Evolutionary conservation across 139 green algal genomes (phyloP).

Genomic region (Penium margaritaceum): DNA sequence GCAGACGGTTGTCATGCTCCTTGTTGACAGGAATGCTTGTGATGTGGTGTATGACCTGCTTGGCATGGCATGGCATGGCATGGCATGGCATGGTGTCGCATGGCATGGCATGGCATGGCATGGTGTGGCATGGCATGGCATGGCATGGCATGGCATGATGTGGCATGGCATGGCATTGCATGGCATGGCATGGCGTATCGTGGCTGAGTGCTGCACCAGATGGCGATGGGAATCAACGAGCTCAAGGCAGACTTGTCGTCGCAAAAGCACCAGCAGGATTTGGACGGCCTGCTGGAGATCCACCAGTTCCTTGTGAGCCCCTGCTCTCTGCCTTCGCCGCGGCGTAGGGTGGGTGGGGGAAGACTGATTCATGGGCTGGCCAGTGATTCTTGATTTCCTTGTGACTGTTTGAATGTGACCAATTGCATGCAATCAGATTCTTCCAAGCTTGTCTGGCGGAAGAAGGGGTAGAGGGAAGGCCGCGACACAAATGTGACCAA

Average conservation of each 20-base stretch:
- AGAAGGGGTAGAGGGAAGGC: no score
- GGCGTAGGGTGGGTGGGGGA: background rate
- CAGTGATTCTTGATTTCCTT: no score
- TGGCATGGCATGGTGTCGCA: background rate
- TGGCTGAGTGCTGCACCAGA: constrained; percentile 30
- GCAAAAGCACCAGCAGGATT: background rate
- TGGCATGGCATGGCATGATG: background rate
- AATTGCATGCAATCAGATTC: no score
- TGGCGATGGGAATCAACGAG: constrained; percentile 86
- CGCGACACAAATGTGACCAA: no score
- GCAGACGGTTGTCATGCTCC: no score
- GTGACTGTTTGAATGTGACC: no score
- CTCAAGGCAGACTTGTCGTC: constrained; percentile 76
- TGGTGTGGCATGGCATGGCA: background rate
- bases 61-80: background rate
- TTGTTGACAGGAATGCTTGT: no score
- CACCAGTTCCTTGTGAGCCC: constrained; percentile 81
- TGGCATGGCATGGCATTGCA: background rate
- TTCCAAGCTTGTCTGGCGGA: no score
- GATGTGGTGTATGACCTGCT: no score
- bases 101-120: background rate
- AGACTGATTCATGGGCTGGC: no score
- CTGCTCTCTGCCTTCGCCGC: no score
- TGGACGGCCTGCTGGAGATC: constrained; percentile 87
- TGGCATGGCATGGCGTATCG: background rate